Evolutionary conservation across 768 basidiomycete species (phyloP).

Genomic region (Suillus fuscotomentosus): DNA sequence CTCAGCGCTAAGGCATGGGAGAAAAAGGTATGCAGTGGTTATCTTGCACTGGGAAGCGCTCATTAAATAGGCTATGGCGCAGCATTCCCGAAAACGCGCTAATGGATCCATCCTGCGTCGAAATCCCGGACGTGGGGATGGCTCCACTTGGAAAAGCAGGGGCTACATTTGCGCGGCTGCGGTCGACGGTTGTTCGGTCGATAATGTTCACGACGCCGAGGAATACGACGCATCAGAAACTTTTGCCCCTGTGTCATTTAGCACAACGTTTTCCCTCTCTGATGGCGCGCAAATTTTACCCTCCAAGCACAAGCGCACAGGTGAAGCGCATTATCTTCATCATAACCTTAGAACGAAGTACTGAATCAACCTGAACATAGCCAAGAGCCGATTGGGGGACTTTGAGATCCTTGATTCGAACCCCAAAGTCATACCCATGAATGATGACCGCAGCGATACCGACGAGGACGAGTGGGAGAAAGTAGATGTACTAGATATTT

Average conservation of each 20-base stretch:
- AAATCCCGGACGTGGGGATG: slow-evolving; percentile 1
- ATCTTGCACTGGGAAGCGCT: neutral
- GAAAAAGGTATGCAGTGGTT: neutral
- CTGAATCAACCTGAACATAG: slow-evolving; percentile 8
- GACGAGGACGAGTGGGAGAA: slow-evolving; percentile 20
- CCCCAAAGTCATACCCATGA: slow-evolving; percentile 18
- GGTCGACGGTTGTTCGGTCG: neutral
- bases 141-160: neutral
- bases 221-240: neutral
- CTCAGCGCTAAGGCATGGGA: slow-evolving; percentile 1
- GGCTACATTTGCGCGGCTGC: neutral
- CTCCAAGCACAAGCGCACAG: slow-evolving; percentile 11
- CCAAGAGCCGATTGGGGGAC: slow-evolving; percentile 9
- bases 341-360: neutral
- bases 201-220: neutral
- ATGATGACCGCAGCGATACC: slow-evolving; percentile 9
- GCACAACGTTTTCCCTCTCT: neutral
- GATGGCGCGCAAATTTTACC: slow-evolving; percentile 4
- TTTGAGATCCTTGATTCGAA: slow-evolving; percentile 22
- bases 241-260: neutral
- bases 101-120: neutral
- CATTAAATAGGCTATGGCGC: neutral
- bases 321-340: slow-evolving; percentile 4
- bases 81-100: neutral
- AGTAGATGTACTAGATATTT: slow-evolving; percentile 10